Evolutionary conservation across 2,329 filamentous ascomycete species (phyloP).

Genomic region (Aspergillus sp.): DNA sequence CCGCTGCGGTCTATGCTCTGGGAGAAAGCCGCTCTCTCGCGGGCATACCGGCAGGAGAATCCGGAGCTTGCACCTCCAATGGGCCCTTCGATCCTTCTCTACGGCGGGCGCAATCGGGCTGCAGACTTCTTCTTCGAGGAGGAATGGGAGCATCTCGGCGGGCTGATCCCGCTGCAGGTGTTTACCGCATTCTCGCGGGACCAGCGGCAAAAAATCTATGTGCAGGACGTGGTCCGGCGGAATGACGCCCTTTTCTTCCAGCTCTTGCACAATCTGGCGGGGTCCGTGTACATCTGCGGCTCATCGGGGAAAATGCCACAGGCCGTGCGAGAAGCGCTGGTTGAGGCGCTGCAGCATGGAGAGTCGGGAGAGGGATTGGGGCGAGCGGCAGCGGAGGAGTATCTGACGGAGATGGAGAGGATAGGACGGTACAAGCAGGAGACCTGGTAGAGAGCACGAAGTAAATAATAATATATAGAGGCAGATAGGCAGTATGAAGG

Average conservation of each 20-base stretch:
- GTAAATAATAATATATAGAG: slow-evolving; percentile 1
- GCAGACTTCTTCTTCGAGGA: slow-evolving; percentile 74
- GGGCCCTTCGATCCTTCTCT: slow-evolving; percentile 59
- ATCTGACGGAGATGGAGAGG: slow-evolving; percentile 51
- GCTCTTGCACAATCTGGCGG: slow-evolving; percentile 42
- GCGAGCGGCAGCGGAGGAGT: slow-evolving; percentile 45
- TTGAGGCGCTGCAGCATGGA: slow-evolving; percentile 48
- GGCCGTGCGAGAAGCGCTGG: slow-evolving; percentile 56
- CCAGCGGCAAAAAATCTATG: slow-evolving; percentile 55
- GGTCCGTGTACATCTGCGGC: slow-evolving; percentile 44
- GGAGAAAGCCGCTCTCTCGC: slow-evolving; percentile 48
- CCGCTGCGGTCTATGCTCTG: slow-evolving; percentile 74
- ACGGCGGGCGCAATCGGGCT: slow-evolving; percentile 65
- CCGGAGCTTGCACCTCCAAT: slow-evolving; percentile 17
- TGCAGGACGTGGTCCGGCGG: slow-evolving; percentile 54
- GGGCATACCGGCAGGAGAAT: slow-evolving; percentile 21
- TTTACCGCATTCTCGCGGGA: slow-evolving; percentile 63
- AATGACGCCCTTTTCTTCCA: slow-evolving; percentile 42
- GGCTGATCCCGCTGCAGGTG: slow-evolving; percentile 42
- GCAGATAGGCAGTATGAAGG: neutral
- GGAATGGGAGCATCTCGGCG: slow-evolving; percentile 56
- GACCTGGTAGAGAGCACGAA: slow-evolving; percentile 47
- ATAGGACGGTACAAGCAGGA: slow-evolving; percentile 57
- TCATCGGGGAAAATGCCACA: slow-evolving; percentile 63
- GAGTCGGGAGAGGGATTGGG: slow-evolving; percentile 28